These are phyloP conservation scores for Globisporangium irregulare DNA, from an alignment of 352 stramenopile species.

Conservation along the genomic window DNA sequence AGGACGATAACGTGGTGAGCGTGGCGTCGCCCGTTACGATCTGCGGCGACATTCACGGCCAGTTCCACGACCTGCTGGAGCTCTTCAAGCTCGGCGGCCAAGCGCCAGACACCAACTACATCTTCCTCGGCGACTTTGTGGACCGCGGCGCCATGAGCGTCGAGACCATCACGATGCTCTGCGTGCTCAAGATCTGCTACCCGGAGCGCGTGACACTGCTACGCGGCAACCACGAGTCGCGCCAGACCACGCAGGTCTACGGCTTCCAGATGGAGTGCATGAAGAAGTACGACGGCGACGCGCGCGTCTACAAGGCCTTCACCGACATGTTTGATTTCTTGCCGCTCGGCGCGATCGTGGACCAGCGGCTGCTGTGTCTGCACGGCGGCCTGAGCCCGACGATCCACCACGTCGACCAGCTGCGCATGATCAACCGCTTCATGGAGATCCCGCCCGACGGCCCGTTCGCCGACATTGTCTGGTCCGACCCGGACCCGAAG, in stretches of 20 bases:
- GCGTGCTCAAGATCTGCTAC: conserved; percentile 87
- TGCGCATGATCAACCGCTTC: conserved; percentile 84
- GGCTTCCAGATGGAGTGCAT: conserved; percentile 84
- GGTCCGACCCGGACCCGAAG: conserved; percentile 80
- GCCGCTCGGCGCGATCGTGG: conserved; percentile 76
- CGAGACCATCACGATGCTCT: conserved; percentile 91
- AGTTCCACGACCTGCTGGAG: conserved; percentile 96
- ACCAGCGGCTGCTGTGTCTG: conserved; percentile 61
- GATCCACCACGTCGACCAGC: conserved; percentile 90
- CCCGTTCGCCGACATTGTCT: conserved; percentile 81
- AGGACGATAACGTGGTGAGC: conserved; percentile 82
- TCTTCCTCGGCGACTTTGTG: conserved; percentile 98
- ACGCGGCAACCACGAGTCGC: conserved; percentile 94
- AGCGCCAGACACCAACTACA: conserved; percentile 81
- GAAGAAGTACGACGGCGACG: conserved; percentile 82
- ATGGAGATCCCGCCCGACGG: conserved; percentile 78
- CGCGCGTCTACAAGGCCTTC: conserved; percentile 72
- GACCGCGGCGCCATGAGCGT: conserved; percentile 95
- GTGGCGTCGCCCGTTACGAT: conserved; percentile 79
- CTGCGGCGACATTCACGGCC: conserved; percentile 95
- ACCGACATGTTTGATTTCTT: conserved; percentile 81
- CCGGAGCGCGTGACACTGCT: conserved; percentile 92
- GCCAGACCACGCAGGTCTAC: conserved; percentile 79
- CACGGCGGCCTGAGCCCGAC: conserved; percentile 67
- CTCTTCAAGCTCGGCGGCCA: conserved; percentile 90